These are phyloP conservation scores for Penicillium psychrosexuale DNA, from an alignment of 2,329 filamentous ascomycete species.

Conservation along the genomic window DNA sequence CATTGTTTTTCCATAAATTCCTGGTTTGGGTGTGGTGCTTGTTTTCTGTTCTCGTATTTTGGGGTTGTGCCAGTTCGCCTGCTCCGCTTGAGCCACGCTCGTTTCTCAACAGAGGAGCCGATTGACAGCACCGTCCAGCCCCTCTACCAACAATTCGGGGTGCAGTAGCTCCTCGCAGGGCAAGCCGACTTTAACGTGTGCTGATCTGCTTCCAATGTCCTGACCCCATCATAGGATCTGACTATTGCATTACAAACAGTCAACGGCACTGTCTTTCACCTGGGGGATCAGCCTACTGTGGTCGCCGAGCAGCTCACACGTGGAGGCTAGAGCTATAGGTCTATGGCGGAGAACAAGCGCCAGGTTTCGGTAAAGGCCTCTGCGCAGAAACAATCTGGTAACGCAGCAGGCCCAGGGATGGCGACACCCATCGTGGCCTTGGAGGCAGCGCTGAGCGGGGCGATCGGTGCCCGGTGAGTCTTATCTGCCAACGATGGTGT, in stretches of 20 bases:
- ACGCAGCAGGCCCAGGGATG: slow-evolving; percentile 35
- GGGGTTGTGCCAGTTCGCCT: slow-evolving; percentile 3
- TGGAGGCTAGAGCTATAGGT: slow-evolving; percentile 4
- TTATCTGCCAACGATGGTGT: neutral
- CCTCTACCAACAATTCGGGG: neutral
- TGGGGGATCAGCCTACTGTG: neutral
- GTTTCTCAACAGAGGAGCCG: slow-evolving; percentile 7
- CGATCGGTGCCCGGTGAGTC: slow-evolving; percentile 60
- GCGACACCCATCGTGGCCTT: slow-evolving; percentile 48
- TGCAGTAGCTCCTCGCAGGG: slow-evolving; percentile 2
- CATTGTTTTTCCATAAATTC: slow-evolving; percentile 6
- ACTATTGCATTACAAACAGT: neutral
- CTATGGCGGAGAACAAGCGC: slow-evolving; percentile 59
- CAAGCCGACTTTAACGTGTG: neutral
- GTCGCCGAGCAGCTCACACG: neutral
- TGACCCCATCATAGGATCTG: slow-evolving; percentile 5
- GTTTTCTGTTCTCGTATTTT: slow-evolving; percentile 8
- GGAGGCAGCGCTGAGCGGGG: slow-evolving; percentile 56
- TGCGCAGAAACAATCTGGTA: slow-evolving; percentile 37
- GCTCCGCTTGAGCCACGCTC: slow-evolving; percentile 7
- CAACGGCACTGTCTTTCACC: neutral
- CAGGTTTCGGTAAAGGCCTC: slow-evolving; percentile 52
- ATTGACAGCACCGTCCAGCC: slow-evolving; percentile 1
- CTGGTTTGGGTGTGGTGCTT: slow-evolving; percentile 8
- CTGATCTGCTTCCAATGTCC: slow-evolving; percentile 10